These are phyloP conservation scores for Solanum piurae DNA, from an alignment of 257 asterid genomes.

Conservation along the genomic window DNA sequence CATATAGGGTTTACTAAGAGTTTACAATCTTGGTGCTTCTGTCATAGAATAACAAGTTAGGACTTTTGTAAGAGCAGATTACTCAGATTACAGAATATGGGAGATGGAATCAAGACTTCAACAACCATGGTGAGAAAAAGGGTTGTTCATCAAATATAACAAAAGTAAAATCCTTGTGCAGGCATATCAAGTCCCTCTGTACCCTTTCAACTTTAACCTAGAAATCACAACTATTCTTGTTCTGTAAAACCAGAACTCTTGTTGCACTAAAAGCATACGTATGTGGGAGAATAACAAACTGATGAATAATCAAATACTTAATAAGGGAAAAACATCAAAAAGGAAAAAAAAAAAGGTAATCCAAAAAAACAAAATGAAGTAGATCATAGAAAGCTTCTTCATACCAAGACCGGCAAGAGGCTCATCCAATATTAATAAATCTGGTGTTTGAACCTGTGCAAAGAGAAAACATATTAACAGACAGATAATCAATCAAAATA, in stretches of 20 bases:
- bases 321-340: not conserved
- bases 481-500: conserved; percentile 7
- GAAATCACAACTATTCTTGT: not conserved
- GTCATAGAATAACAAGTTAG: not conserved
- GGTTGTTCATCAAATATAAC: not conserved
- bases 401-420: conserved; percentile 99
- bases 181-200: not conserved
- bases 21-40: not conserved
- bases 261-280: not conserved
- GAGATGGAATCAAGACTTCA: not conserved
- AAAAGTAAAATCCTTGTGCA: not conserved
- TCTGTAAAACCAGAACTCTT: not conserved
- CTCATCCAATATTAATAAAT: conserved; percentile 76
- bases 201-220: not conserved
- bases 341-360: not conserved
- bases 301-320: not conserved
- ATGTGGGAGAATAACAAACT: not conserved
- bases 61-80: not conserved
- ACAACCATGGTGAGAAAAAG: not conserved
- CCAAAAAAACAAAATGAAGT: not conserved
- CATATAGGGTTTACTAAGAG: not conserved
- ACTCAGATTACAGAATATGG: not conserved
- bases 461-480: conserved; percentile 10
- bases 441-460: conserved; percentile 83
- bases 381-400: conserved; percentile 6